A percentile compares a stretch with the other conserved stretches of the same genome.
Conservation (phyloP, 805 yeast species). For the Brettanomyces sp. region DNA sequence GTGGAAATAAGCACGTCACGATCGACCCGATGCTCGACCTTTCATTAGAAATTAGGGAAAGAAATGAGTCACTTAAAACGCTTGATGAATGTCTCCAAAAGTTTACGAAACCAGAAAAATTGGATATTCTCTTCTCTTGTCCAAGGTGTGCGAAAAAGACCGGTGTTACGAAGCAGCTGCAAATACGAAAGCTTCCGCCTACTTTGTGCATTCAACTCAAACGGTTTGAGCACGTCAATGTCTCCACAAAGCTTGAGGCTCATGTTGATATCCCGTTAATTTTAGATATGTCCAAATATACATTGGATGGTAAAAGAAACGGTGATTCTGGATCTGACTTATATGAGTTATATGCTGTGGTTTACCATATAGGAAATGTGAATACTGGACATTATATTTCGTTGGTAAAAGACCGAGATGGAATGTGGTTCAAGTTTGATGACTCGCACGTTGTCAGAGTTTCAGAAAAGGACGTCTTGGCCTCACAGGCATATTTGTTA, state of each 20-base stretch:
- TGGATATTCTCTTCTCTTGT: conserved; percentile 71
- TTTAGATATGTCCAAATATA: conserved; percentile 62
- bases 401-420: conserved; percentile 59
- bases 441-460: conserved; percentile 74
- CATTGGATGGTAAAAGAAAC: conserved; percentile 7
- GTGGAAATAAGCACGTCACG: conserved; percentile 56
- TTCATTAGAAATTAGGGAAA: conserved; percentile 59
- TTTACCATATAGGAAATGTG: conserved; percentile 86
- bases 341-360: conserved; percentile 79
- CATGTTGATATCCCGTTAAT: conserved; percentile 65
- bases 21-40: conserved; percentile 87
- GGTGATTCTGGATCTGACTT: conserved; percentile 20
- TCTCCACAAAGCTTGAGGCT: conserved; percentile 64
- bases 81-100: conserved; percentile 61
- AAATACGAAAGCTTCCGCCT: conserved; percentile 61
- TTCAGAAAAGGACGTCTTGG: conserved; percentile 53
- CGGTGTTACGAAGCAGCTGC: conserved; percentile 63
- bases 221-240: conserved; percentile 52
- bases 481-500: conserved; percentile 71
- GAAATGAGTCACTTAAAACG: conserved; percentile 20
- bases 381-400: conserved; percentile 94
- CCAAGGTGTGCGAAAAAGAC: conserved; percentile 51
- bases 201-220: conserved; percentile 81
- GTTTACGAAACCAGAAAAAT: conserved; percentile 68
- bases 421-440: conserved; percentile 86